A percentile compares a stretch with the other conserved stretches of the same genome.
Conservation (phyloP, 129 eudicot genomes). For the Escallonia herrerae region DNA sequence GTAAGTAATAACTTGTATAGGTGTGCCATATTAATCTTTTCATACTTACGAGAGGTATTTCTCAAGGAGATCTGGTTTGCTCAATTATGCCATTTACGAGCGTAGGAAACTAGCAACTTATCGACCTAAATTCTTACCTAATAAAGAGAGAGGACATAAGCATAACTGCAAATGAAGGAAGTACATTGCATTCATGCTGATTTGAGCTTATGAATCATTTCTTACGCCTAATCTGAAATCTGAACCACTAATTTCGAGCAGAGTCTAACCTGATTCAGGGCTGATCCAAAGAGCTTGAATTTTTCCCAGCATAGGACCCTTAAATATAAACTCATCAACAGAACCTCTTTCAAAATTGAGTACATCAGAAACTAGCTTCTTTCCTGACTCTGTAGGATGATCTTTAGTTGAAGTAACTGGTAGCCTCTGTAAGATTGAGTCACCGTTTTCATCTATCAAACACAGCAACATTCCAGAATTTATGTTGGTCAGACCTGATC, state of each 20-base stretch:
- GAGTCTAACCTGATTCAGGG: constrained; percentile 67
- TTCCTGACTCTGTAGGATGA: constrained; percentile 19
- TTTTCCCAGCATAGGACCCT: constrained; percentile 61
- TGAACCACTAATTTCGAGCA: not conserved
- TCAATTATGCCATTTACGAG: too few species aligned
- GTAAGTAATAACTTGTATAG: too few species aligned
- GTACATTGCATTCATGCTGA: too few species aligned
- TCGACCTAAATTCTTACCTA: too few species aligned
- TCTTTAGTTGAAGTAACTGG: constrained; percentile 32
- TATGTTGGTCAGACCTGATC: constrained; percentile 60
- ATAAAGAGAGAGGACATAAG: too few species aligned
- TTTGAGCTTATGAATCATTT: too few species aligned
- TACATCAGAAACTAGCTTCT: constrained; percentile 18
- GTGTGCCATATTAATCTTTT: too few species aligned
- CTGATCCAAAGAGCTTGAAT: constrained; percentile 81
- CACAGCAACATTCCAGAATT: constrained; percentile 67
- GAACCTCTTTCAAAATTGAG: constrained; percentile 57
- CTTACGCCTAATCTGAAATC: too few species aligned
- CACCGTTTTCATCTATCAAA: constrained; percentile 74
- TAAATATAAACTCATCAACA: constrained; percentile 61
- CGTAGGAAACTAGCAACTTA: too few species aligned
- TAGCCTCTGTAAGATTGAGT: constrained; percentile 71
- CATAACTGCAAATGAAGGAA: too few species aligned
- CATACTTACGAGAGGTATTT: too few species aligned
- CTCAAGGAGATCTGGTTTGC: too few species aligned